Base-by-base conservation (phyloP, 495 filamentous ascomycete genomes). In the Hypoxylon cercidicola region DNA sequence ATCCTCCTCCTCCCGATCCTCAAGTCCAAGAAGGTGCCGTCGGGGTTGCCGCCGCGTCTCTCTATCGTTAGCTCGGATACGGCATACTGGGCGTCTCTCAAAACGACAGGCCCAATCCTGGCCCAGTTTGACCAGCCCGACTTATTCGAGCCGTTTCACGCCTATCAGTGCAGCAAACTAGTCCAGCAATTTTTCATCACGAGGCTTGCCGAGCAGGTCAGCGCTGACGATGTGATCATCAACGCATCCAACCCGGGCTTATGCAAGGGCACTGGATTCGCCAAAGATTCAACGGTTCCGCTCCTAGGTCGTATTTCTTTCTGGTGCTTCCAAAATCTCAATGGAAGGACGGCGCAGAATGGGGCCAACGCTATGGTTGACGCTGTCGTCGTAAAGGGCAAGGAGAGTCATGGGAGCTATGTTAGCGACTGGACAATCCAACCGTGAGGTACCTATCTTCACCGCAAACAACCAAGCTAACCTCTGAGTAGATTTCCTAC, bases 221-320 rank as follows among this genome's bases (percentile, higher is more conserved):
- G 45, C 18, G 20, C 71, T 47, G 56, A 77, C 21, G 79, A 83
- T 32, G 77, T 82, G 3, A 71, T 82, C n/a, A 61, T 85, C 39
- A 84, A 82, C 54, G 13, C 76, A 21, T 78, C 78, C 7, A 78
- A 84, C 51, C 81, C 82, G 0, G 82, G 79, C 10, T 60, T 77
- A 25, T 73, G 65, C 30, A 72, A 66, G 32, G 79, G 75, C 8
- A 82, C 80, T 2, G 60, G 63, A 1, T 66, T 82, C 10, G 58
- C 53, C 7, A 60, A 71, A 10, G 70, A 77, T 13, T 63, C 43
- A 0, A 50, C n/a, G 13, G 16, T 2, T 52, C 45, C 10, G 28
- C 69, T 3, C 44, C 53, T 1, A 60, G 23, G 5, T 13, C 69
- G 1, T 3, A 7, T 7, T 28, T 48, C 49, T 0, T 64, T 77